phyloP scores from a whole-genome alignment of 805 yeast genomes.

The Metschnikowia amazonensis region DNA sequence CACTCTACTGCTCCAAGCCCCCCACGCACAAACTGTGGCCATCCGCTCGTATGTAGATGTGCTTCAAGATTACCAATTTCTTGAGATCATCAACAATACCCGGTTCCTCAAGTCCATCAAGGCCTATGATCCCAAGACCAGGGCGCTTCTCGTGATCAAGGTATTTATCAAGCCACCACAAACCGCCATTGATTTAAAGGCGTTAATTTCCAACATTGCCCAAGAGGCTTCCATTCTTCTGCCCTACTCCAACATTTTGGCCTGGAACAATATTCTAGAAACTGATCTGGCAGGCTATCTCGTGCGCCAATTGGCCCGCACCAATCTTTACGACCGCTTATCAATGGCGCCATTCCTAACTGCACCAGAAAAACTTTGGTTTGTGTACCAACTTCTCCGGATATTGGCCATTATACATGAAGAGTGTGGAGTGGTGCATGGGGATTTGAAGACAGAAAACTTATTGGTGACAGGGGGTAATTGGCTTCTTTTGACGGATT shows the following conservation, averaged over 20 bases:
- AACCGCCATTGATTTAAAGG: constrained; percentile 25
- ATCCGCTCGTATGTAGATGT: constrained; percentile 85
- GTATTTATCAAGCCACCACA: constrained; percentile 71
- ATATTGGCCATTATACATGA: constrained; percentile 63
- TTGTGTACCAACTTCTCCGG: constrained; percentile 73
- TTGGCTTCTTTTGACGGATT: constrained; percentile 80
- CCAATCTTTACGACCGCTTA: constrained; percentile 82
- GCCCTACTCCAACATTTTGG: constrained; percentile 54
- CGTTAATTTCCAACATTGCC: constrained; percentile 25
- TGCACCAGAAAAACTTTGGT: constrained; percentile 76
- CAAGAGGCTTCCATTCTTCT: constrained; percentile 40
- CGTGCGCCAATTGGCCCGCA: constrained; percentile 73
- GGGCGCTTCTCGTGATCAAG: constrained; percentile 67
- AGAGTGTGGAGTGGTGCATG: constrained; percentile 60
- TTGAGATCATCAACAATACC: constrained; percentile 71
- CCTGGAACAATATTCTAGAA: constrained; percentile 72
- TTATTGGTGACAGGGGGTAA: constrained; percentile 83
- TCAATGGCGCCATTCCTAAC: constrained; percentile 85
- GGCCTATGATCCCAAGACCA: constrained; percentile 64
- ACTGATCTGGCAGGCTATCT: constrained; percentile 91
- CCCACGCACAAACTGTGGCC: constrained; percentile 89
- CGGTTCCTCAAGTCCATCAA: constrained; percentile 83
- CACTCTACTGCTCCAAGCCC: constrained; percentile 78
- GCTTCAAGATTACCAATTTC: constrained; percentile 68
- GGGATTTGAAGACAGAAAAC: constrained; percentile 91